Evolutionary conservation across 768 basidiomycete species (phyloP), one percentile per base, ranked within the genome.

Genomic region (Russula griseocarnosa): DNA sequence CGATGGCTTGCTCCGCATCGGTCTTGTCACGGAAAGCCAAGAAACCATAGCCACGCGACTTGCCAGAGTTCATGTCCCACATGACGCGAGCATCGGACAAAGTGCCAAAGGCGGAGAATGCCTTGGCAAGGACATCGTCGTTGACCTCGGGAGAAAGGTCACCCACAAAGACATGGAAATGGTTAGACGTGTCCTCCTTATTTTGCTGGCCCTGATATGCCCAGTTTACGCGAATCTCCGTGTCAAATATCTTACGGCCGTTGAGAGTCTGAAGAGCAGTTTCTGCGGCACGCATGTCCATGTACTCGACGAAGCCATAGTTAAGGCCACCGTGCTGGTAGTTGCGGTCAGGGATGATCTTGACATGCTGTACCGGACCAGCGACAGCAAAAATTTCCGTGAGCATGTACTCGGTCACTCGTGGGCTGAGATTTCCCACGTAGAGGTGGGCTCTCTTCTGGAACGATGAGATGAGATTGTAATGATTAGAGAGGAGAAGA

Each of bases 41-140:
- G 83, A 98, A 98, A 56, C 96, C 95, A 73, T 98, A 98, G 47
- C 96, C 96, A 71, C 96, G 89, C 72, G 90, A 93, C 79, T 98
- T 98, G 66, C 97, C 97, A 58, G 95, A 96, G 78, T 95, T 97
- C 94, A 98, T 98, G 75, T 99, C 97, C 96, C 96, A 98, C 96
- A 98, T 98, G 65, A 98, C 97, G 38, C 97, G 86, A 55, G 96
- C 96, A 76, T 99, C 97, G 57, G 93, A 95, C 78, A 99, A 83
- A 66, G 90, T 90, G 36, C 94, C 95, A 74, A 99, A 99, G 44
- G 96, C 96, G 70, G 86, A 87, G 81, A 99, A 99, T 8, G 97
- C 97, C 79, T 98, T 98, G 62, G 79, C 88, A 67, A 99, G 86
- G 60, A 98, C 93, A 20, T 95, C 94, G 71, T 99, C 97, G 74